Conservation (phyloP, 345 rosid species). For the Erysimum cheiranthoides region DNA sequence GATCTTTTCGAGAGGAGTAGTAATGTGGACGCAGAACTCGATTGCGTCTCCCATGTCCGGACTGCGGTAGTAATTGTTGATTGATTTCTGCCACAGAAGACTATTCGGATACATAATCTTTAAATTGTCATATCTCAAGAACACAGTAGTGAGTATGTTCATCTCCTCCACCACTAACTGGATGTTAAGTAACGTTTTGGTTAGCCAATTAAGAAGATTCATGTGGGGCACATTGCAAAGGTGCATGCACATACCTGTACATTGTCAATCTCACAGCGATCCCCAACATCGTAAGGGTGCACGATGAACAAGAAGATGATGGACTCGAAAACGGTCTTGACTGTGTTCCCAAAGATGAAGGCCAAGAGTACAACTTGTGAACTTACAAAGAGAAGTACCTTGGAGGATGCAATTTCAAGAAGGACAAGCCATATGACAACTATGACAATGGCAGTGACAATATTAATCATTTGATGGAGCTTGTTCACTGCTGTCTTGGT, state of each 20-base stretch:
- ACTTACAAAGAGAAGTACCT: slow-evolving; percentile 62
- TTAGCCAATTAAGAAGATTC: slow-evolving; percentile 17
- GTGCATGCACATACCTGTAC: slow-evolving; percentile 60
- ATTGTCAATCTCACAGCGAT: slow-evolving; percentile 87
- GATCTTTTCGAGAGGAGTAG: slow-evolving; percentile 72
- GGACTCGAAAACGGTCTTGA: slow-evolving; percentile 85
- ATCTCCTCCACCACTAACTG: slow-evolving; percentile 90
- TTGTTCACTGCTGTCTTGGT: slow-evolving; percentile 94
- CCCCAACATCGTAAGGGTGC: slow-evolving; percentile 97
- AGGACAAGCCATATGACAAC: slow-evolving; percentile 71
- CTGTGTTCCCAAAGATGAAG: slow-evolving; percentile 90
- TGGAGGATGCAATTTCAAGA: slow-evolving; percentile 76
- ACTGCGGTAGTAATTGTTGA: slow-evolving; percentile 81
- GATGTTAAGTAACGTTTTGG: not conserved
- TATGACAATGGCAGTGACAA: slow-evolving; percentile 53
- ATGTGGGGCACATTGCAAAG: not conserved
- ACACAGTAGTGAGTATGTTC: slow-evolving; percentile 86
- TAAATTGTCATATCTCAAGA: slow-evolving; percentile 77
- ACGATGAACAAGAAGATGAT: slow-evolving; percentile 87
- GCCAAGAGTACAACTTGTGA: slow-evolving; percentile 83
- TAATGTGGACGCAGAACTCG: slow-evolving; percentile 74
- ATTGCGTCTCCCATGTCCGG: slow-evolving; percentile 88
- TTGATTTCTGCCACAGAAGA: slow-evolving; percentile 65
- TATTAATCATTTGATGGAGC: slow-evolving; percentile 76
- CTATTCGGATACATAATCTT: slow-evolving; percentile 73